These are phyloP conservation scores for Chrysanthemum makinoi DNA, from an alignment of 129 eudicot species.

Conservation along the genomic window DNA sequence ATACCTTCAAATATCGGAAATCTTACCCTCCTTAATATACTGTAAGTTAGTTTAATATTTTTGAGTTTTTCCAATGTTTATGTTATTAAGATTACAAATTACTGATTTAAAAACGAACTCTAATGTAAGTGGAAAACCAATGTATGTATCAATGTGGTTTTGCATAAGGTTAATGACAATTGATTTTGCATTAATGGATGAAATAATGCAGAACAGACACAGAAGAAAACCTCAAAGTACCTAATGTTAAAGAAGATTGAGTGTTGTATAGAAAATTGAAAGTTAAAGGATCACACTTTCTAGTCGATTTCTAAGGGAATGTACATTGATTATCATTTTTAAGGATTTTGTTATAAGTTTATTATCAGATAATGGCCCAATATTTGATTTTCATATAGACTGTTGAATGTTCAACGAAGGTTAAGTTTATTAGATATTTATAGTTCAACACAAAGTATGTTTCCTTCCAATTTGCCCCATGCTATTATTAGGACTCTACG, in stretches of 20 bases:
- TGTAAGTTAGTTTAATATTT: conserved; percentile 51
- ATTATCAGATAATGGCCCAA: neutral
- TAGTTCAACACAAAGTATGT: neutral
- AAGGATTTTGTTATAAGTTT: neutral
- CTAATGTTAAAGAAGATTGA: neutral
- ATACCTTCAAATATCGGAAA: conserved; percentile 88
- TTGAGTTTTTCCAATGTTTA: conserved; percentile 4
- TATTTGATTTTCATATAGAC: no score
- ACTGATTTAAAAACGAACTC: neutral
- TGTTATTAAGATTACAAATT: conserved; percentile 1
- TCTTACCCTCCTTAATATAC: conserved; percentile 63
- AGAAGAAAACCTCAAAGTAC: neutral
- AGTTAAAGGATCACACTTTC: no score
- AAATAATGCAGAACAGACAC: neutral
- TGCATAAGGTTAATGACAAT: neutral
- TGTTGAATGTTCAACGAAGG: no score
- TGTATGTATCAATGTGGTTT: neutral
- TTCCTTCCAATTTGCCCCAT: neutral
- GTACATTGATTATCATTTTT: neutral
- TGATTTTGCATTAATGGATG: neutral
- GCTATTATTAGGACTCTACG: neutral
- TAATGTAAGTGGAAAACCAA: neutral
- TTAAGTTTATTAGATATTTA: no score
- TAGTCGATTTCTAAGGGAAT: neutral
- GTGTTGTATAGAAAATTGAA: neutral